Base-by-base conservation (phyloP, 306 rosid species). In the Cercis canadensis region DNA sequence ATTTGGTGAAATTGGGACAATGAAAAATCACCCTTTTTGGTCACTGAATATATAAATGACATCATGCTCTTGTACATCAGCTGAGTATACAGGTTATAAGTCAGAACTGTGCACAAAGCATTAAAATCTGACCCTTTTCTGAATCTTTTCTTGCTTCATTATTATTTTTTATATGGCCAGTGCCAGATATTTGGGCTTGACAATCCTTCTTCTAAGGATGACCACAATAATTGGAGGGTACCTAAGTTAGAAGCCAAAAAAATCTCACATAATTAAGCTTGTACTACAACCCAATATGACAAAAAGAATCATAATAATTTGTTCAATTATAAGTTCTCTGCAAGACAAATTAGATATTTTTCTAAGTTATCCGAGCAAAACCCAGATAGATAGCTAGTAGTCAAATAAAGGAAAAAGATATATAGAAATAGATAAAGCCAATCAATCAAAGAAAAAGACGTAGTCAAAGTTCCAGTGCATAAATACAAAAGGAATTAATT, bases 391-490 rank as follows among this genome's bases (percentile, higher is more conserved):
- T 54, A 33, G 15, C 19, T 24, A 24, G 0, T 11, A 45, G 0
- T 24, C 5, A 54, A 49, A 62, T 12, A 57, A 33, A 62, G 50
- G 37, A 10, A 16, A 60, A 15, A 46, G n/a, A 55, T 33, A 15
- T 14, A 19, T 14, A 2, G 11, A 56, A 44, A 9, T 44, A 51
- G 41, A 76, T 67, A 61, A 49, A 49, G 68, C 62, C 71, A 70
- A 67, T 5, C 7, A 61, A 37, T 15, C 41, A 52, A 53, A 37
- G 41, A 54, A 62, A 15, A 57, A 58, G 37, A 44, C 70, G 8
- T 4, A 11, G 90, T 87, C 90, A 85, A 89, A 84, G 87, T 52
- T 78, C 56, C 55, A 43, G 57, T 56, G 80, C 50, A 53, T 81
- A 82, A 73, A 68, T 62, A 51, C 72, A 75, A 80, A 76, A 76